Evolutionary conservation across 352 stramenopile genomes (phyloP).

Genomic region (Globisporangium acanthophoron): DNA sequence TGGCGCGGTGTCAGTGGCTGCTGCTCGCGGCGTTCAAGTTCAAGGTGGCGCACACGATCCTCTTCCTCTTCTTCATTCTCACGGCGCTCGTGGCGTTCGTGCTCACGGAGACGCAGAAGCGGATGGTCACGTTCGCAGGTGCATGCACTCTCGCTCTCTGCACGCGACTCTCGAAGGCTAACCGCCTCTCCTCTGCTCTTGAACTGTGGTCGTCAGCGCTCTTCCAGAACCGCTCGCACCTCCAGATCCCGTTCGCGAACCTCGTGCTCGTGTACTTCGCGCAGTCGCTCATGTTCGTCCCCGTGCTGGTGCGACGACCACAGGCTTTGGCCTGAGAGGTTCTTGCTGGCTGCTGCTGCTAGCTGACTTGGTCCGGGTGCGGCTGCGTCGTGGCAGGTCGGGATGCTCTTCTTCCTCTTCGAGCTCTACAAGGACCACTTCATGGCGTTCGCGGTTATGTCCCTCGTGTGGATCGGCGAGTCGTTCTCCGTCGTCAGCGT

Average conservation of each 20-base stretch:
- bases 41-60: slow-evolving; percentile 82
- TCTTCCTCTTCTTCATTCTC: slow-evolving; percentile 93
- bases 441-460: slow-evolving; percentile 87
- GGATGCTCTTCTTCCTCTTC: slow-evolving; percentile 95
- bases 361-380: too few species aligned
- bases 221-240: slow-evolving; percentile 76
- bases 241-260: slow-evolving; percentile 62
- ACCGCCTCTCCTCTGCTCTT: too few species aligned
- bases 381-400: slow-evolving; percentile 40
- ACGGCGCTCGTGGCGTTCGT: slow-evolving; percentile 92
- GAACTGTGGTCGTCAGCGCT: slow-evolving; percentile 29
- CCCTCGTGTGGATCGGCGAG: slow-evolving; percentile 87
- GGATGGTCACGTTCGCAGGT: slow-evolving; percentile 91
- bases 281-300: slow-evolving; percentile 92
- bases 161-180: too few species aligned
- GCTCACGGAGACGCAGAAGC: slow-evolving; percentile 89
- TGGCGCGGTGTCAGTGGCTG: slow-evolving; percentile 21
- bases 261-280: slow-evolving; percentile 87
- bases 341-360: background rate
- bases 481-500: slow-evolving; percentile 89
- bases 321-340: background rate
- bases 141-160: background rate
- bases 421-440: slow-evolving; percentile 93
- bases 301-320: slow-evolving; percentile 73
- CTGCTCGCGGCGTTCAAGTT: slow-evolving; percentile 75